Conservation (phyloP, 768 basidiomycete species). For the Rhizopogon roseolus region DNA sequence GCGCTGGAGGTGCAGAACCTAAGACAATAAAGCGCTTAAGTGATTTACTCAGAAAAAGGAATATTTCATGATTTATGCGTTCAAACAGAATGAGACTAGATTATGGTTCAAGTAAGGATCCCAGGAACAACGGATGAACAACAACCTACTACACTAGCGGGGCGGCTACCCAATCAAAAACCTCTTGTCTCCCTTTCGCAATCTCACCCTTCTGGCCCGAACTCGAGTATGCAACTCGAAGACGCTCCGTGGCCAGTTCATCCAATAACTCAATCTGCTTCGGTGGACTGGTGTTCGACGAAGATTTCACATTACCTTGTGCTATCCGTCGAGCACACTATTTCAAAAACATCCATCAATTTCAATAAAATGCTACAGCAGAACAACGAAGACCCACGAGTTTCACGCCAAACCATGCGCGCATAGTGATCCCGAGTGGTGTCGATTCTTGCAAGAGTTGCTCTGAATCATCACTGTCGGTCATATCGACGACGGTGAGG, state of each 20-base stretch:
- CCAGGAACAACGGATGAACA: background rate
- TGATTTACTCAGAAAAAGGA: too few relatives aligned
- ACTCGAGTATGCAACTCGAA: constrained; percentile 59
- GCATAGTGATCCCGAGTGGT: constrained; percentile 47
- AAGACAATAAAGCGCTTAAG: too few relatives aligned
- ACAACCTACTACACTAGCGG: background rate
- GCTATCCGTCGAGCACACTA: constrained; percentile 61
- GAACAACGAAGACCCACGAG: constrained; percentile 43
- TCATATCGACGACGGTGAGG: constrained; percentile 77
- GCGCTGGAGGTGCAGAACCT: too few relatives aligned
- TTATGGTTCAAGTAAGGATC: background rate
- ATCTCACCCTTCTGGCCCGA: constrained; percentile 30
- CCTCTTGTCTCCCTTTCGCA: constrained; percentile 37
- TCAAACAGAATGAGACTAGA: background rate
- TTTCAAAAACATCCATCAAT: constrained; percentile 5
- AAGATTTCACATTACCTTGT: constrained; percentile 38
- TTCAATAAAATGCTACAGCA: background rate
- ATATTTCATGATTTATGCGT: too few relatives aligned
- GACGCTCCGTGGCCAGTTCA: constrained; percentile 66
- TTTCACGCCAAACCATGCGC: constrained; percentile 85
- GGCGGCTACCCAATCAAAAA: constrained; percentile 39
- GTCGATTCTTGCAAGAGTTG: constrained; percentile 44
- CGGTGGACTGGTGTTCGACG: constrained; percentile 53
- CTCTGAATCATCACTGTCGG: constrained; percentile 49
- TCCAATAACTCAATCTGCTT: constrained; percentile 56